A percentile compares a stretch with the other conserved stretches of the same genome.
Conservation (phyloP, 805 yeast genomes). For the Babjeviella inositovora region DNA sequence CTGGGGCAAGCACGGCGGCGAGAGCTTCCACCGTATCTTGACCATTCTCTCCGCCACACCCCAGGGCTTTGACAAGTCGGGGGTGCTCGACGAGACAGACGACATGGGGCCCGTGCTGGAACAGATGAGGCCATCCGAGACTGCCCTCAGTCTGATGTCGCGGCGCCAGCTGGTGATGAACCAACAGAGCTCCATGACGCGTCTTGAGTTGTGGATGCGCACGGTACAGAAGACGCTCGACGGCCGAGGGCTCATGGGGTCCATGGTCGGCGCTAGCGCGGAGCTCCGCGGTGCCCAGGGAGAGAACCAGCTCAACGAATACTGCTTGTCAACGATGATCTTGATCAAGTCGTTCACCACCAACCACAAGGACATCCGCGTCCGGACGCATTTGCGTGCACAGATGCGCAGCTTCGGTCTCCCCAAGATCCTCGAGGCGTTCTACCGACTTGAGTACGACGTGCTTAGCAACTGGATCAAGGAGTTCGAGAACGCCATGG, state of each 20-base stretch:
- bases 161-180: slow-evolving; percentile 11
- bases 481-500: slow-evolving; percentile 39
- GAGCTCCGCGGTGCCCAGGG: slow-evolving; percentile 46
- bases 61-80: no score
- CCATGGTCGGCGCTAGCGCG: slow-evolving; percentile 83
- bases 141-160: no score
- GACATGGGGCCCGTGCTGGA: no score
- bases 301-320: slow-evolving; percentile 55
- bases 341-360: slow-evolving; percentile 50
- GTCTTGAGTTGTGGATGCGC: slow-evolving; percentile 60
- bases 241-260: slow-evolving; percentile 83
- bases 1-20: slow-evolving; percentile 1
- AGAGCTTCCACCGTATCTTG: no score
- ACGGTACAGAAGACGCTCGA: slow-evolving; percentile 53
- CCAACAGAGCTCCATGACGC: slow-evolving; percentile 22
- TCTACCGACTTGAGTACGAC: slow-evolving; percentile 38
- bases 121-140: no score
- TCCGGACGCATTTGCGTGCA: slow-evolving; percentile 40
- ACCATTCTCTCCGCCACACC: no score
- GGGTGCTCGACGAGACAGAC: no score
- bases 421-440: slow-evolving; percentile 27
- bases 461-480: slow-evolving; percentile 48
- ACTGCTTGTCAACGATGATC: slow-evolving; percentile 53
- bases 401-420: slow-evolving; percentile 44
- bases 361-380: slow-evolving; percentile 13